phyloP scores from a whole-genome alignment of 148 eudicot species.

The Spergularia marina region DNA sequence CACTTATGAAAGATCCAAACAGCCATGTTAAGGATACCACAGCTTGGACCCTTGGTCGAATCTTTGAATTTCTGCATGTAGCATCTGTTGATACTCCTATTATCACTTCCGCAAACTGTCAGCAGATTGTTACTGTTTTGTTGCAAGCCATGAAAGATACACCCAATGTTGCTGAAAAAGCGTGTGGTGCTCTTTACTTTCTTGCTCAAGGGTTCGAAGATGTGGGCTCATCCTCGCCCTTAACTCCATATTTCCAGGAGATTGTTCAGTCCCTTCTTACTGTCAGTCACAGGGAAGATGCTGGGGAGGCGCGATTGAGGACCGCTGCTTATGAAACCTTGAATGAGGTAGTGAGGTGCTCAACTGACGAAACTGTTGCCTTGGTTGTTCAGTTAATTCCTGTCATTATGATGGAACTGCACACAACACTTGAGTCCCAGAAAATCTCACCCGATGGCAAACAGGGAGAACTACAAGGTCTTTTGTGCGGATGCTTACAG shows the following conservation, averaged over 20 bases:
- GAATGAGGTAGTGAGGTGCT: constrained; percentile 93
- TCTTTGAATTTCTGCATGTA: constrained; percentile 88
- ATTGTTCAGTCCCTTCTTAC: constrained; percentile 80
- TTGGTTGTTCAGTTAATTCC: constrained; percentile 78
- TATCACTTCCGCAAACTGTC: constrained; percentile 74
- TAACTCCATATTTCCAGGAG: constrained; percentile 81
- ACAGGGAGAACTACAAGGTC: constrained; percentile 85
- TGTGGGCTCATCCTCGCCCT: constrained; percentile 60
- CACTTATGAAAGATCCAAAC: constrained; percentile 79
- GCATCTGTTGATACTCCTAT: constrained; percentile 64
- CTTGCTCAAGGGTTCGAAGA: constrained; percentile 95
- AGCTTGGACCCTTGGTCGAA: constrained; percentile 95
- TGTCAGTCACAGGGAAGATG: constrained; percentile 85
- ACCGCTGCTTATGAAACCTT: constrained; percentile 92
- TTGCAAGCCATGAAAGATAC: constrained; percentile 87
- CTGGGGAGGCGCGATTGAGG: constrained; percentile 76
- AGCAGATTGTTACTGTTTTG: constrained; percentile 73
- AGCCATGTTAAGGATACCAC: constrained; percentile 97
- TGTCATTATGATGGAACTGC: constrained; percentile 88
- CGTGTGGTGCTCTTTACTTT: constrained; percentile 94
- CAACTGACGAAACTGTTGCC: constrained; percentile 85
- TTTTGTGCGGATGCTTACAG: constrained; percentile 91
- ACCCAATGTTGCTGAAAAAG: constrained; percentile 94
- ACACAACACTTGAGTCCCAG: constrained; percentile 72
- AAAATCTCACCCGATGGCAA: constrained; percentile 81